Evolutionary conservation across 805 yeast genomes (phyloP).

Genomic region (Suhomyces pyralidae): DNA sequence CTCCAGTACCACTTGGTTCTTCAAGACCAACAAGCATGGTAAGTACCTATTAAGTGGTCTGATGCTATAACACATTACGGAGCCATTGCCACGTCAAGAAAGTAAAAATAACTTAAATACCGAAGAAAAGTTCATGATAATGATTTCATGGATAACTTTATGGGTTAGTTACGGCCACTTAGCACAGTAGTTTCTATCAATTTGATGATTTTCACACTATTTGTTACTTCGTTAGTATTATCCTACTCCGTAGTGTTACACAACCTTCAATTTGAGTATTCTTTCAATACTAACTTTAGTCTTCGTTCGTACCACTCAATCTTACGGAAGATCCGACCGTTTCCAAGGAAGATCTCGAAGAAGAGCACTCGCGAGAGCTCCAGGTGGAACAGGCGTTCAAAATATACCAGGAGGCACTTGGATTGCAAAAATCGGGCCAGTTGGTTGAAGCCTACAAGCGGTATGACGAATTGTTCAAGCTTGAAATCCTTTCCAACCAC

Average conservation of each 20-base stretch:
- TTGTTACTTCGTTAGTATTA: neutral
- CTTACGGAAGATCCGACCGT: constrained; percentile 65
- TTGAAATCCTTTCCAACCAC: constrained; percentile 59
- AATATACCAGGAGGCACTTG: constrained; percentile 68
- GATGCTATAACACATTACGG: neutral
- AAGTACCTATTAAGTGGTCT: neutral
- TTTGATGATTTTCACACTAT: neutral
- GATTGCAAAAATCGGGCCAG: constrained; percentile 50
- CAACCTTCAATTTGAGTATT: no score
- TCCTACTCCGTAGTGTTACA: neutral
- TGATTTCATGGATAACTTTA: neutral
- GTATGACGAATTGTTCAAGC: constrained; percentile 62
- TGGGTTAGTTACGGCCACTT: neutral
- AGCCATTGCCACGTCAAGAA: neutral
- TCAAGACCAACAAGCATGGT: neutral
- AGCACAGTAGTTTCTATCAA: neutral
- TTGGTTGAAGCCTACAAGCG: constrained; percentile 48
- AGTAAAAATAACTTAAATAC: neutral
- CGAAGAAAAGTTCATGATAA: neutral
- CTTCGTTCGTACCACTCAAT: constrained; percentile 78
- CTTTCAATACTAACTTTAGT: constrained; percentile 24
- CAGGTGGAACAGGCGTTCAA: constrained; percentile 86
- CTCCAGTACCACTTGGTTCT: neutral
- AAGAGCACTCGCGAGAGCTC: constrained; percentile 86
- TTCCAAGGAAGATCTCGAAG: constrained; percentile 58